Evolutionary conservation across 768 basidiomycete genomes (phyloP), one percentile per base, ranked within the genome.

Genomic region (Amanita fuliginea): DNA sequence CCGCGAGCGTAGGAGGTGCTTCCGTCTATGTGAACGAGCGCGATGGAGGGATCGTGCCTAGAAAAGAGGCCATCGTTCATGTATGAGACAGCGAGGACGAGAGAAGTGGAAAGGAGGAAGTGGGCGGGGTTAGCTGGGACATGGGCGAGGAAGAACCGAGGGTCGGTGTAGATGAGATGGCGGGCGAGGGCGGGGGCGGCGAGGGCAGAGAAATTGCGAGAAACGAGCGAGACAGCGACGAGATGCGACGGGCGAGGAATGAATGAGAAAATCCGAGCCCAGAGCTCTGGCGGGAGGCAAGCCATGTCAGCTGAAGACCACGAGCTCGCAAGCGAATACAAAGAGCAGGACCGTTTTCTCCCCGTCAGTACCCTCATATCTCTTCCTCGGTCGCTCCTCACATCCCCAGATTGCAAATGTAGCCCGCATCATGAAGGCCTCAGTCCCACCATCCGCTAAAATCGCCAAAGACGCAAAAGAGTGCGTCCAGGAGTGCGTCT

Each of bases 391-490:
- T 16, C 28, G 1, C 10, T 5, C 47, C 40, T 33, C 16, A 34
- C 19, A 1, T 9, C 3, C 19, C 14, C 57, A 94, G 93, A 98
- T 98, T 57, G 94, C 94, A 46, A 98, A 98, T 62, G 93, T 97
- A n/a, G 82, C 92, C 13, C 79, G 95, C 18, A 94, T 98, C 60
- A 98, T 97, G 94, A 97, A 97, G 66, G 72, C 81, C 37, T 77
- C 90, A 9, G 83, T 97, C 2, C 94, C 95, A 0, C 69, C 81
- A 0, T 86, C 86, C 16, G 90, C 95, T 37, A 98, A 98, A 69
- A 95, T 97, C 59, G 88, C 90, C 6, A 97, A 97, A 65, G 95
- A 98, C 66, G 93, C 93, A 40, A 98, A 98, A 63, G 95, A 98
- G 68, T 93, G 90, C 66, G 91, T 97, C 37, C 95, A 98, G 64